Base-by-base conservation (phyloP, 2,329 filamentous ascomycete species). In the Apiospora arundinis region DNA sequence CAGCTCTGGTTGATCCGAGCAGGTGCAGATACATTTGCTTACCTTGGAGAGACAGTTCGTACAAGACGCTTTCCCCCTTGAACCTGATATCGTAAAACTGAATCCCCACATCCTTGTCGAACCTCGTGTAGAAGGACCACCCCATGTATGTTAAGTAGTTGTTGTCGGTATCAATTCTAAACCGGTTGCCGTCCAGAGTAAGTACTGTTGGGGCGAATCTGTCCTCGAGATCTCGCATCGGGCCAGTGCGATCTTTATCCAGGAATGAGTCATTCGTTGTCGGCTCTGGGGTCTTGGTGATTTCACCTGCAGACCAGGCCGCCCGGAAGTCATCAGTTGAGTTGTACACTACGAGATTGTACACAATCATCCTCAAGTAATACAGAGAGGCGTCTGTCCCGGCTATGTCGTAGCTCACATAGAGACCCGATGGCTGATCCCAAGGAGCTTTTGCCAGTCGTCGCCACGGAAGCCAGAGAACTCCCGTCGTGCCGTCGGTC, bases 21-120 rank as follows among this genome's bases (percentile, higher is more conserved):
- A 21, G 6, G 52, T 4, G 49, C 2, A 21, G 14, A 21, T 9
- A 4, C 4, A 37, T 21, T 1, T 21, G 28, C 52, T 60, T 37
- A 11, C 52, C 52, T 21, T 74, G 69, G 1, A 74, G 71, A 28
- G 71, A 67, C 23, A 74, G 72, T 73, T 84, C 82, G 70, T 84
- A 84, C 21, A 85, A 76, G 45, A 85, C 78, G 25, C 82, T 77
- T 63, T 83, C 76, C 25, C 81, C 81, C 72, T 83, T 82, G 76
- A 60, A 60, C 28, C 56, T 7, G 32, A 63, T 40, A 16, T 40
- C 56, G 32, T 63, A 63, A 21, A 40, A 40, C 32, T 40, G 56
- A 11, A 63, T n/a, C 18, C 56, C 56, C 1, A 40, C 32, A 40
- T 40, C 28, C 56, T 40, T 63, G 56, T 63, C 56, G 32, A 63